Percentiles rank a stretch among this genome's conserved stretches.
Conservation (phyloP, 495 filamentous ascomycete genomes). For the Penicillium herquei region DNA sequence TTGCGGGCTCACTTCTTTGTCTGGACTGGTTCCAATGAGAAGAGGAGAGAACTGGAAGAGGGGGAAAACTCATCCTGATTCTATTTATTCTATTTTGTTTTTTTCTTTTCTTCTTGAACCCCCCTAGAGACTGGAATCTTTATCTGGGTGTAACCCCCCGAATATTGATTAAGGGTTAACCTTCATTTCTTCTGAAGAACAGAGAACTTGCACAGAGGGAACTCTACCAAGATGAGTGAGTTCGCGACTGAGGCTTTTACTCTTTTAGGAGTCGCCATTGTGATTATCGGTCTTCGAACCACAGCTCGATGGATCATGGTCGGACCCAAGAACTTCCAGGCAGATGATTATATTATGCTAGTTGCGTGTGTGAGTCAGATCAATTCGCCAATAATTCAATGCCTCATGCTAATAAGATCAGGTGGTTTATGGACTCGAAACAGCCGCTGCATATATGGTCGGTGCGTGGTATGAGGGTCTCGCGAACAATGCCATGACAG, state of each 20-base stretch:
- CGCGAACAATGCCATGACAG: constrained; percentile 57
- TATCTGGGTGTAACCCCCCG: constrained; percentile 19
- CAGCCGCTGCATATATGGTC: constrained; percentile 47
- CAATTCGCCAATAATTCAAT: no score
- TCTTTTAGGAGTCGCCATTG: constrained; percentile 47
- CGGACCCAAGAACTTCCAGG: constrained; percentile 48
- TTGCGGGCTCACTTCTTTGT: constrained; percentile 22
- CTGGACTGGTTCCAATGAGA: constrained; percentile 27
- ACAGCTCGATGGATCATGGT: constrained; percentile 49
- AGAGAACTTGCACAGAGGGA: no score
- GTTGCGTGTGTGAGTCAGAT: constrained; percentile 47
- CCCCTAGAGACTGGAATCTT: constrained; percentile 18
- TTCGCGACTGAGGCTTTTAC: constrained; percentile 55
- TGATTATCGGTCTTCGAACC: constrained; percentile 49
- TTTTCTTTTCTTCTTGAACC: neutral
- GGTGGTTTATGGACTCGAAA: constrained; percentile 40
- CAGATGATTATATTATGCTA: constrained; percentile 62
- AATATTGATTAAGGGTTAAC: neutral
- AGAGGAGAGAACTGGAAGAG: constrained; percentile 9
- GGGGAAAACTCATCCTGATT: neutral
- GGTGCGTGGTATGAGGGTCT: constrained; percentile 47
- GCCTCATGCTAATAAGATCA: constrained; percentile 13
- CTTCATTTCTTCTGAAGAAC: neutral
- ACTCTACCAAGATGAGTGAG: constrained; percentile 28
- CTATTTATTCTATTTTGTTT: neutral